Conservation (phyloP, 371 early-diverging fungal genomes). For the Gilbertella persicaria region DNA sequence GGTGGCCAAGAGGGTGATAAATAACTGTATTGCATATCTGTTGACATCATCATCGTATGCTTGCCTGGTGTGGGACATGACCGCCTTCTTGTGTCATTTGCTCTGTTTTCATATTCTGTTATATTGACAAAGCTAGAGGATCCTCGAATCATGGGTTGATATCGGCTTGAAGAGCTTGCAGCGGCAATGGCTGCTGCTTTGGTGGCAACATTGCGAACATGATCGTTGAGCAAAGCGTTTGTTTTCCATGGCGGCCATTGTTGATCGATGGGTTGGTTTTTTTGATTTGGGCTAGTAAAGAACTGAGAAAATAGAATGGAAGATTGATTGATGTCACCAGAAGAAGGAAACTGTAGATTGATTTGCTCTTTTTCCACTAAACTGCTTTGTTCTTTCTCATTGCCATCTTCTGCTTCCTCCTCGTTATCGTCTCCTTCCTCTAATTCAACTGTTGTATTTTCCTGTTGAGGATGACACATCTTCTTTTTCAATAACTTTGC, state of each 20-base stretch:
- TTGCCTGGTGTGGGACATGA: constrained; percentile 11
- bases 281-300: constrained; percentile 23
- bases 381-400: background rate
- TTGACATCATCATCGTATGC: constrained; percentile 1
- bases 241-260: constrained; percentile 2
- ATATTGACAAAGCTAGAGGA: background rate
- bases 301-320: constrained; percentile 40
- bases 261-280: background rate
- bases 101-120: background rate
- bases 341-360: background rate
- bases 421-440: background rate
- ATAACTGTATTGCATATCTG: background rate
- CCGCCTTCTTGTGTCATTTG: constrained; percentile 3
- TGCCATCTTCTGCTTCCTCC: background rate
- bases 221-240: constrained; percentile 2
- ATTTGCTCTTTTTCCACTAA: background rate
- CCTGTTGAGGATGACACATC: constrained; percentile 8
- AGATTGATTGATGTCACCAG: constrained; percentile 11
- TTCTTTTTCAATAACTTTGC: constrained; percentile 38
- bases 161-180: constrained; percentile 4
- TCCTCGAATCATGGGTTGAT: background rate
- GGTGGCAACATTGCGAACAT: constrained; percentile 34
- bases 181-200: constrained; percentile 36
- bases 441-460: background rate
- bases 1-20: constrained; percentile 7